These are phyloP conservation scores for Botrytis sinoallii DNA, from an alignment of 2,329 filamentous ascomycete genomes.

Conservation along the genomic window DNA sequence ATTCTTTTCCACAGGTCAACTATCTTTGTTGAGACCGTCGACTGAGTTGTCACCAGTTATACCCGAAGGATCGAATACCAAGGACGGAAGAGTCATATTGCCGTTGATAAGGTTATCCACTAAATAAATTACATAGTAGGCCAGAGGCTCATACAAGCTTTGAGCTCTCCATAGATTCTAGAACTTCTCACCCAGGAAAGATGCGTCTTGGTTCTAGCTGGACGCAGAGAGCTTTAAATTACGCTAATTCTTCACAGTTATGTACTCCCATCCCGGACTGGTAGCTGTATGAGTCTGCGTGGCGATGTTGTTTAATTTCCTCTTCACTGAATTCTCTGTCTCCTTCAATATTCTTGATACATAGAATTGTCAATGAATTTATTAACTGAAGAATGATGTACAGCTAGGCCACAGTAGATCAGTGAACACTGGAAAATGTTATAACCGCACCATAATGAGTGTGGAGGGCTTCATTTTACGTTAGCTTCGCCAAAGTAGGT, in stretches of 20 bases:
- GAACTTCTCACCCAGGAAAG: neutral
- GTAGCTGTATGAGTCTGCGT: neutral
- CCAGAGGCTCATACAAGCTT: neutral
- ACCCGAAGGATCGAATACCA: neutral
- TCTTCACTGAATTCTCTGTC: neutral
- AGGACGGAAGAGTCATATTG: neutral
- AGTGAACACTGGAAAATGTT: neutral
- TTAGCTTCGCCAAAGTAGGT: neutral
- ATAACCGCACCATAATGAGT: neutral
- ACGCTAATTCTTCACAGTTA: neutral
- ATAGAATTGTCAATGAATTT: neutral
- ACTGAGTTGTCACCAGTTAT: neutral
- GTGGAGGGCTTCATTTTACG: neutral
- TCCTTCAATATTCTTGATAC: neutral
- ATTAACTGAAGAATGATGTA: neutral
- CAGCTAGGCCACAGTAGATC: neutral
- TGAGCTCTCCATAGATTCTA: neutral
- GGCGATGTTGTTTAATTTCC: neutral
- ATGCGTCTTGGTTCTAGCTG: neutral
- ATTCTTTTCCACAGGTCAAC: neutral
- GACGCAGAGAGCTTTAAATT: neutral
- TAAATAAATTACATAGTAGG: neutral
- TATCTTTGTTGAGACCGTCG: neutral
- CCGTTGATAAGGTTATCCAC: neutral
- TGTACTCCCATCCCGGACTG: neutral